Percentiles rank a stretch among this genome's conserved stretches.
Conservation (phyloP, 176 grass and related monocot genomes). For the Triticum urartu region DNA sequence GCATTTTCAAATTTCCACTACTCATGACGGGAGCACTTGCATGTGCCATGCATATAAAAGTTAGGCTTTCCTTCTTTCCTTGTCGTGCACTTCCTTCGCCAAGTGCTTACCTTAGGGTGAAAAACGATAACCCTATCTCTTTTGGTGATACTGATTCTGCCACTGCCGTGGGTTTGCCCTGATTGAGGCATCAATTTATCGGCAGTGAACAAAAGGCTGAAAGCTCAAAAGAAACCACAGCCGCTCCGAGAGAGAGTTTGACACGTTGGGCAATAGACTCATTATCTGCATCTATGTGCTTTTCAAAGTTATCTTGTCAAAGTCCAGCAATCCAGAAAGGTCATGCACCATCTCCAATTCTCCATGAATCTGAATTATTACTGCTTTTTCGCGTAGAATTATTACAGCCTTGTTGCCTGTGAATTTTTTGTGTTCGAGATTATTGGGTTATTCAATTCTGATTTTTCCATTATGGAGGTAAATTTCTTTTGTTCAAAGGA, state of each 20-base stretch:
- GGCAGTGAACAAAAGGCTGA: not conserved
- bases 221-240: not conserved
- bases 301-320: not conserved
- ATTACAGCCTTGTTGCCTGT: not conserved
- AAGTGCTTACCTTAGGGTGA: slow-evolving; percentile 6
- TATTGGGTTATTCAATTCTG: not conserved
- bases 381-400: not conserved
- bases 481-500: not conserved
- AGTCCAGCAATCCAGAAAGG: not conserved
- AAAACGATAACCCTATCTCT: not conserved
- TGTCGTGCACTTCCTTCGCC: not conserved
- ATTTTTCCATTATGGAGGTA: not conserved
- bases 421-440: not conserved
- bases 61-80: not conserved
- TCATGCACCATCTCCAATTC: not conserved
- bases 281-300: not conserved
- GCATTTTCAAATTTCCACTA: not conserved
- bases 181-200: slow-evolving; percentile 13
- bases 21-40: not conserved
- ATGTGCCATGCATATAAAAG: slow-evolving; percentile 8
- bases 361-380: not conserved
- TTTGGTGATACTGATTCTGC: slow-evolving; percentile 2
- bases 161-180: slow-evolving; percentile 11
- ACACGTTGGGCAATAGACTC: slow-evolving; percentile 9
- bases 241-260: not conserved